These are phyloP conservation scores for Cryphonectria nitschkei DNA, from an alignment of 2,329 filamentous ascomycete species.

Conservation along the genomic window DNA sequence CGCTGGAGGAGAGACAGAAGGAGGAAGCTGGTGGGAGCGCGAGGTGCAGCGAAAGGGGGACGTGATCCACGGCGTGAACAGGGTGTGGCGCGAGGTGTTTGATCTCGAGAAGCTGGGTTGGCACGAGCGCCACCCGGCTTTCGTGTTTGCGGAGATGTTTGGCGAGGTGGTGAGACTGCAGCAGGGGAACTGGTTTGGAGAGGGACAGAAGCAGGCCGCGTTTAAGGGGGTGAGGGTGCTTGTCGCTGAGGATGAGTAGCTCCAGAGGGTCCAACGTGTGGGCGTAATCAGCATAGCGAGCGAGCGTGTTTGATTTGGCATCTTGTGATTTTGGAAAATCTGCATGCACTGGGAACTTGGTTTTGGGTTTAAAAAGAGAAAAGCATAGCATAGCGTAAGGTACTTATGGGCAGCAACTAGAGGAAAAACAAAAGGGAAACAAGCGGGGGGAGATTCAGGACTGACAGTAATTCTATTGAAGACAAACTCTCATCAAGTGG, in stretches of 20 bases:
- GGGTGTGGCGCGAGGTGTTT: constrained; percentile 39
- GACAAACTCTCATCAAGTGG: background rate
- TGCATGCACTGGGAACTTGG: background rate
- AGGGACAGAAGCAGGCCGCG: constrained; percentile 33
- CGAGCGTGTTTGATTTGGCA: background rate
- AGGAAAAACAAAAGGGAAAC: background rate
- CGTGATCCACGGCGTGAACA: constrained; percentile 38
- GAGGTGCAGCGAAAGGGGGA: constrained; percentile 33
- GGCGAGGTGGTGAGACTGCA: constrained; percentile 38
- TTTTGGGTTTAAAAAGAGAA: background rate
- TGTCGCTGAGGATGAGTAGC: constrained; percentile 22
- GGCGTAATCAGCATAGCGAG: background rate
- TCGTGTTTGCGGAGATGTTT: constrained; percentile 38
- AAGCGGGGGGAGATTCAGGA: too few relatives aligned
- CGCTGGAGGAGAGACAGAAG: background rate
- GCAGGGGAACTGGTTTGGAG: constrained; percentile 34
- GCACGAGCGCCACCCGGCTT: constrained; percentile 37
- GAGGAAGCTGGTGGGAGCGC: constrained; percentile 12
- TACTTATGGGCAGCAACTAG: background rate
- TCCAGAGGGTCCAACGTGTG: background rate
- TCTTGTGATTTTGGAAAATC: constrained; percentile 6
- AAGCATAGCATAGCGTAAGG: constrained; percentile 7
- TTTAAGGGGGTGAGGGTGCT: constrained; percentile 27
- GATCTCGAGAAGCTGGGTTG: constrained; percentile 40
- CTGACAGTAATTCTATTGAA: background rate